Conservation (phyloP, 331 rosid species). For the Rhamnella rubrinervis region DNA sequence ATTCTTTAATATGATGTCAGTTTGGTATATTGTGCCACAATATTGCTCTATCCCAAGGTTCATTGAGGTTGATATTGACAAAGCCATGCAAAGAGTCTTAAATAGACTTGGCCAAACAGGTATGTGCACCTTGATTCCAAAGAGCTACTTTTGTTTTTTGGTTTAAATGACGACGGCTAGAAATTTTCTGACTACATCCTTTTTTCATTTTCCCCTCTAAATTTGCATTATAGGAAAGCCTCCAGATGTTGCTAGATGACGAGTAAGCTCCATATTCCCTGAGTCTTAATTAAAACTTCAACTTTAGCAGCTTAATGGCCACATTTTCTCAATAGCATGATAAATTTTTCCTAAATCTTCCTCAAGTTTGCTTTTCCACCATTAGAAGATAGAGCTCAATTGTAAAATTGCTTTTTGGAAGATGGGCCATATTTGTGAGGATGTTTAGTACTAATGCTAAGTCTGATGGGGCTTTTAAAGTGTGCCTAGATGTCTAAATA, state of each 20-base stretch:
- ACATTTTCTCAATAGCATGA: too few relatives aligned
- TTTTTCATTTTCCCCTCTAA: constrained; percentile 3
- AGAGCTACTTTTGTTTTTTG: background rate
- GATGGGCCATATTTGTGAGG: too few relatives aligned
- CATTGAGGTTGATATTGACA: constrained; percentile 65
- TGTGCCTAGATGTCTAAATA: too few relatives aligned
- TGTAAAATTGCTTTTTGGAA: too few relatives aligned
- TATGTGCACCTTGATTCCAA: constrained; percentile 24
- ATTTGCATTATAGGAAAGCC: constrained; percentile 46
- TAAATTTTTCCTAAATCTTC: too few relatives aligned
- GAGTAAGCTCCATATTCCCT: constrained; percentile 47
- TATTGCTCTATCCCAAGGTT: constrained; percentile 52
- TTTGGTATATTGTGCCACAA: constrained; percentile 1
- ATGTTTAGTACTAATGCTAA: too few relatives aligned
- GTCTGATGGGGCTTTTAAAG: too few relatives aligned
- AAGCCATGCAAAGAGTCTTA: constrained; percentile 78
- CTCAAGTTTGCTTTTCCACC: too few relatives aligned
- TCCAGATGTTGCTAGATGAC: constrained; percentile 70
- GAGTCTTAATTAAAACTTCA: background rate
- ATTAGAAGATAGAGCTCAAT: too few relatives aligned
- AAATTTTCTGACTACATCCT: background rate
- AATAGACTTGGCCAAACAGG: constrained; percentile 86
- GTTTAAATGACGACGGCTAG: constrained; percentile 4
- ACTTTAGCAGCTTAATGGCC: too few relatives aligned
- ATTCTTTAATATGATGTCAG: constrained; percentile 4